Evolutionary conservation across 495 filamentous ascomycete genomes (phyloP).

Genomic region (Neurospora sp.): DNA sequence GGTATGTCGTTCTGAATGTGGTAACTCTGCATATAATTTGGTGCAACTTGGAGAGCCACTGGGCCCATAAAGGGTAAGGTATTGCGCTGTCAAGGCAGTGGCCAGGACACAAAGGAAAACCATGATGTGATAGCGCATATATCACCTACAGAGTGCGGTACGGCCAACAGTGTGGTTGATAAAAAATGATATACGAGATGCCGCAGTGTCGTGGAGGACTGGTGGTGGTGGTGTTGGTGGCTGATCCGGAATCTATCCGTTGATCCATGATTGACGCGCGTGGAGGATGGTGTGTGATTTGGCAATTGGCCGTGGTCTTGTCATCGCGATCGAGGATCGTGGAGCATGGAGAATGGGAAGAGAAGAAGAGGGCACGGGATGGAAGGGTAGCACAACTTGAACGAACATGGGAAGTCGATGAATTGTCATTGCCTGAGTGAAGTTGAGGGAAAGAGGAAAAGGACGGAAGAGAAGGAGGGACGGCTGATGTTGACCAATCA

Average conservation of each 20-base stretch:
- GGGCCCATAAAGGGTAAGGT: background rate
- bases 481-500: background rate
- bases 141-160: background rate
- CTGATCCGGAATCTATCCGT: background rate
- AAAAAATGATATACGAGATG: background rate
- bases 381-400: background rate
- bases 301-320: background rate
- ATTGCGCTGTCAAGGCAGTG: background rate
- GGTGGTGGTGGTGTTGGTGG: no score
- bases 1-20: background rate
- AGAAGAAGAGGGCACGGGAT: background rate
- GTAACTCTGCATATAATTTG: background rate
- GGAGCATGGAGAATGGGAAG: background rate
- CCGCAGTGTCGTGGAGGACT: background rate
- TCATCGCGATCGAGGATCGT: background rate
- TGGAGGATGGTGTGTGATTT: background rate
- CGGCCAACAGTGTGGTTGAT: background rate
- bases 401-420: background rate
- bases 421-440: background rate
- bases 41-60: background rate
- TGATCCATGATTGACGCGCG: background rate
- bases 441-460: background rate
- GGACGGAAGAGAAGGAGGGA: background rate
- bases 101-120: background rate
- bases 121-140: background rate